These are phyloP conservation scores for Gossypium thurberi DNA, from an alignment of 345 rosid genomes.

Conservation along the genomic window DNA sequence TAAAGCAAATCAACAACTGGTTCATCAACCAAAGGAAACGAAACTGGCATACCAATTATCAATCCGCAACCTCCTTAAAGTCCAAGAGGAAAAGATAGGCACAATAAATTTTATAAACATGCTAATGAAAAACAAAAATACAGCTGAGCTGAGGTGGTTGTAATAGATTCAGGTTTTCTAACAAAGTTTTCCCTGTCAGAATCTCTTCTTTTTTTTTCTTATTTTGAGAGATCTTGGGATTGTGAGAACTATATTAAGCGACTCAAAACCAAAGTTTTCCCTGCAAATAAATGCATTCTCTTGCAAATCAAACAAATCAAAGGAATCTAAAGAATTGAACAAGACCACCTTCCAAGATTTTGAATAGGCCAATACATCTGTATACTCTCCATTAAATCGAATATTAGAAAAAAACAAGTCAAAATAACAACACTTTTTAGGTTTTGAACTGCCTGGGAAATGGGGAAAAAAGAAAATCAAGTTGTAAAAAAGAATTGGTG, in stretches of 20 bases:
- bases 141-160: background rate
- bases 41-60: constrained; percentile 94
- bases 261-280: too few relatives aligned
- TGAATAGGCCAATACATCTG: background rate
- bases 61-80: constrained; percentile 78
- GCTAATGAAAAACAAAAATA: background rate
- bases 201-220: background rate
- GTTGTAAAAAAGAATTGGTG: background rate
- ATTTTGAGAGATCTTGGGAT: background rate
- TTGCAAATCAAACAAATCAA: background rate
- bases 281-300: too few relatives aligned
- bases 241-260: background rate
- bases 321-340: background rate
- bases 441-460: background rate
- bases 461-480: background rate
- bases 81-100: constrained; percentile 73
- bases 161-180: constrained; percentile 9
- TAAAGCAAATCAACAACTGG: constrained; percentile 98
- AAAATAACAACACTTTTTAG: background rate
- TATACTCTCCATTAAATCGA: background rate
- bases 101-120: too few relatives aligned
- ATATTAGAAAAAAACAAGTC: constrained; percentile 3
- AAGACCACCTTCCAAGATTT: background rate
- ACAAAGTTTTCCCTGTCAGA: too few relatives aligned
- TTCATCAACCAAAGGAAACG: constrained; percentile 96